These are phyloP conservation scores for Elymus sibiricus DNA, from an alignment of 176 grass and related monocot genomes.

Conservation along the genomic window DNA sequence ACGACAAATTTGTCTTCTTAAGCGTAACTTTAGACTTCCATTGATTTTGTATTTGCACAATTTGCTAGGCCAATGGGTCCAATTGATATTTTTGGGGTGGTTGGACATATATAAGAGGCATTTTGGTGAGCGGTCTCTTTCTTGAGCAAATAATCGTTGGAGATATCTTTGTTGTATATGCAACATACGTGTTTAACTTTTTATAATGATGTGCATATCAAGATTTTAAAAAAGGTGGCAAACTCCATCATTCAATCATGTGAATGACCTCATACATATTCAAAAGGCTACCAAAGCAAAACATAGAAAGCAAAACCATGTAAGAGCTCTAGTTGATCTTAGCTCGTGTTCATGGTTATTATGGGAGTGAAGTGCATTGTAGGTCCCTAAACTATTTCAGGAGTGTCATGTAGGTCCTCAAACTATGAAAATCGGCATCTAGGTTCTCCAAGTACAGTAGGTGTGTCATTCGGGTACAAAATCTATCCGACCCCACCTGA, in stretches of 20 bases:
- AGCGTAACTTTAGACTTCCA: not conserved
- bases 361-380: too few species aligned
- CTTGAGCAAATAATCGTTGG: not conserved
- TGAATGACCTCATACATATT: not conserved
- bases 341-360: too few species aligned
- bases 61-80: not conserved
- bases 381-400: too few species aligned
- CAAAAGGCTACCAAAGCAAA: not conserved
- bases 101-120: not conserved
- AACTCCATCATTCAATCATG: not conserved
- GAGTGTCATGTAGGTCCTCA: too few species aligned
- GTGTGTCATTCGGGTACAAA: too few species aligned
- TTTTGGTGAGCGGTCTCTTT: slow-evolving; percentile 18
- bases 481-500: too few species aligned
- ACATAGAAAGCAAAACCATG: too few species aligned
- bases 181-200: not conserved
- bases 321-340: too few species aligned
- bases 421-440: too few species aligned
- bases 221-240: not conserved
- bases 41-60: not conserved
- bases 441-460: too few species aligned
- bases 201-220: too few species aligned
- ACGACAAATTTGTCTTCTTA: not conserved
- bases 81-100: slow-evolving; percentile 3
- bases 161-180: not conserved